A percentile compares a stretch with the other conserved stretches of the same genome.
phyloP scores from a whole-genome alignment of 495 filamentous ascomycete genomes.

The Amniculicola lignicola region DNA sequence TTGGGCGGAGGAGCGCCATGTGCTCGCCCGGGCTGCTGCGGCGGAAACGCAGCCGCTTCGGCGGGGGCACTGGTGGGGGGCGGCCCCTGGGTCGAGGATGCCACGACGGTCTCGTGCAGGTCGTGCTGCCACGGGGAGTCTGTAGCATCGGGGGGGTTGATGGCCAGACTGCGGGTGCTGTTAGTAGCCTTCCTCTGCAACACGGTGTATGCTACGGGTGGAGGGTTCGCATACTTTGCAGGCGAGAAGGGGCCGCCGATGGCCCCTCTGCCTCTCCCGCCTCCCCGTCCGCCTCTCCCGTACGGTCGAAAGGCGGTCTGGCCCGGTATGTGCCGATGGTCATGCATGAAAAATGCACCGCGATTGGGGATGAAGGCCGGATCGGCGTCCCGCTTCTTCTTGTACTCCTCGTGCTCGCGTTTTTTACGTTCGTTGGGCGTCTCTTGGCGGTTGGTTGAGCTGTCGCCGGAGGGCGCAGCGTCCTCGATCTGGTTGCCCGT shows the following conservation, averaged over 20 bases:
- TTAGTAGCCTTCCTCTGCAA: slow-evolving; percentile 19
- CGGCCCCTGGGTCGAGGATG: slow-evolving; percentile 36
- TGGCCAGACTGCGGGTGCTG: slow-evolving; percentile 40
- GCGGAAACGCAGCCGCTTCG: background rate
- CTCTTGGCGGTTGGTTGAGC: slow-evolving; percentile 40
- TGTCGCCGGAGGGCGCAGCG: slow-evolving; percentile 28
- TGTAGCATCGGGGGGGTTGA: slow-evolving; percentile 53
- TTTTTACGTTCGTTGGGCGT: slow-evolving; percentile 64
- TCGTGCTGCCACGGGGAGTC: slow-evolving; percentile 88
- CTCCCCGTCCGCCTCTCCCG: slow-evolving; percentile 45
- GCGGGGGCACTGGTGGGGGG: slow-evolving; percentile 37
- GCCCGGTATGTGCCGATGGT: slow-evolving; percentile 75
- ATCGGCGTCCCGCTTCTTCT: slow-evolving; percentile 80
- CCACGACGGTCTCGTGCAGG: slow-evolving; percentile 72
- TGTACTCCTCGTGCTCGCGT: slow-evolving; percentile 86
- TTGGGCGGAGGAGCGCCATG: slow-evolving; percentile 6
- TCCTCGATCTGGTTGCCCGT: slow-evolving; percentile 44
- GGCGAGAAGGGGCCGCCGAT: slow-evolving; percentile 55
- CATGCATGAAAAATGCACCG: slow-evolving; percentile 95
- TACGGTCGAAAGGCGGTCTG: slow-evolving; percentile 63
- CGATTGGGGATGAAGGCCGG: slow-evolving; percentile 93
- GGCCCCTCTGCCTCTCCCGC: slow-evolving; percentile 53
- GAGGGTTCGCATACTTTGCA: slow-evolving; percentile 48
- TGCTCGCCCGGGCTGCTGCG: slow-evolving; percentile 9
- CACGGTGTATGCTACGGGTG: slow-evolving; percentile 1